phyloP scores from a whole-genome alignment of 805 yeast species.

The Vanderwaltozyma yarrowii region DNA sequence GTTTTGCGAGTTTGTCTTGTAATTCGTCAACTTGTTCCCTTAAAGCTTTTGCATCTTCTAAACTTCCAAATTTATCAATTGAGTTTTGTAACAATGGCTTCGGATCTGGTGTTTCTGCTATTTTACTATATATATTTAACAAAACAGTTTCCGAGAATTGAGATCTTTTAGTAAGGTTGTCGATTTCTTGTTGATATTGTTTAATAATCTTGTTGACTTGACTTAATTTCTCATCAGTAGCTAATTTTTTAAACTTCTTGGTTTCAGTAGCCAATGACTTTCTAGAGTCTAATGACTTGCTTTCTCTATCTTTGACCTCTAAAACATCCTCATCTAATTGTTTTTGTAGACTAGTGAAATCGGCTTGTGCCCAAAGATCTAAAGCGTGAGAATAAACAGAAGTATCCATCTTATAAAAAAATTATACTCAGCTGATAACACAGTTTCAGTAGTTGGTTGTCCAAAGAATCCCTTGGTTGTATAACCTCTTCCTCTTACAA shows the following conservation, averaged over 20 bases:
- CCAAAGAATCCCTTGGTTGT: too few species aligned
- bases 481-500: too few species aligned
- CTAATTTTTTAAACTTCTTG: constrained; percentile 62
- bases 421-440: too few species aligned
- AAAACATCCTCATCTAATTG: constrained; percentile 66
- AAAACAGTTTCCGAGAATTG: constrained; percentile 66
- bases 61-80: constrained; percentile 48
- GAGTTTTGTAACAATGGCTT: constrained; percentile 66
- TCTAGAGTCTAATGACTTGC: constrained; percentile 55
- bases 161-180: constrained; percentile 64
- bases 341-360: constrained; percentile 58
- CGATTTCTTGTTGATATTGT: constrained; percentile 82
- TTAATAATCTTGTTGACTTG: constrained; percentile 41
- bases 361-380: constrained; percentile 66
- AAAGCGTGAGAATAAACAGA: constrained; percentile 40
- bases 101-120: constrained; percentile 93
- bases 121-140: constrained; percentile 58
- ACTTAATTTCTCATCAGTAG: constrained; percentile 47
- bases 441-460: too few species aligned
- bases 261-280: constrained; percentile 74
- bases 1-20: constrained; percentile 49
- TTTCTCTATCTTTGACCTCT: constrained; percentile 61
- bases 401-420: constrained; percentile 20
- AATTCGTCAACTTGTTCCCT: constrained; percentile 41
- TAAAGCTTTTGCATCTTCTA: constrained; percentile 42